Conservation (phyloP, 1,284 basidiomycete species). For the Meripilus lineatus region DNA sequence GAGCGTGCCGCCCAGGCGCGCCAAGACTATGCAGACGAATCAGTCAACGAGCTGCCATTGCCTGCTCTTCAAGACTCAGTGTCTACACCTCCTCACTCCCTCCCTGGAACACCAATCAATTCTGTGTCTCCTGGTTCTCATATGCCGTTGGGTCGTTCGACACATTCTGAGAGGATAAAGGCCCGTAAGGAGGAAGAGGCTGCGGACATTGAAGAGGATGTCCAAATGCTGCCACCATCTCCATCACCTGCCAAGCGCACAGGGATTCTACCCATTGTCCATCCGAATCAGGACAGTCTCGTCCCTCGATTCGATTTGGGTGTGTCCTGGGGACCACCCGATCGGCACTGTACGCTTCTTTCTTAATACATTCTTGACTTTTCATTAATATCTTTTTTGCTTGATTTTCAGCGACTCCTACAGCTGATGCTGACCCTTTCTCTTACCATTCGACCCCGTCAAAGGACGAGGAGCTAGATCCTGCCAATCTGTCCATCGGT, state of each 20-base stretch:
- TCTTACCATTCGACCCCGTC: constrained; percentile 15
- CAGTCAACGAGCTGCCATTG: not conserved
- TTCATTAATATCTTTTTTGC: not conserved
- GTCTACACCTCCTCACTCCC: constrained; percentile 11
- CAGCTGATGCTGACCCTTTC: constrained; percentile 20
- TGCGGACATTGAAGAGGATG: constrained; percentile 39
- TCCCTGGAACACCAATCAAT: constrained; percentile 8
- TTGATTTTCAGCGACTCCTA: constrained; percentile 1
- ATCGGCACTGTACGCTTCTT: no score
- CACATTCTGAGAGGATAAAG: constrained; percentile 39
- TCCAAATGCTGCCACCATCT: constrained; percentile 52
- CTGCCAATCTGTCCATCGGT: constrained; percentile 26
- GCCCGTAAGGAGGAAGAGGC: constrained; percentile 35
- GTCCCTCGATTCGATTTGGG: constrained; percentile 42
- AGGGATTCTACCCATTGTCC: constrained; percentile 6
- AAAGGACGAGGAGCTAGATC: constrained; percentile 29
- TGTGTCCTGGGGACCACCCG: constrained; percentile 12
- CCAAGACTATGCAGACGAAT: not conserved
- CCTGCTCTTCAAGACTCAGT: constrained; percentile 8
- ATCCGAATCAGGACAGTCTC: constrained; percentile 23
- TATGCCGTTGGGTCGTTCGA: constrained; percentile 39
- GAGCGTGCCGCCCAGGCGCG: constrained; percentile 30
- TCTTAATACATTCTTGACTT: no score
- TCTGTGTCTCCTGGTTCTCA: constrained; percentile 16
- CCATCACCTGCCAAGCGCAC: constrained; percentile 50